Evolutionary conservation across 371 early-diverging fungal genomes (phyloP).

Genomic region (Choanephora cucurbitarum): DNA sequence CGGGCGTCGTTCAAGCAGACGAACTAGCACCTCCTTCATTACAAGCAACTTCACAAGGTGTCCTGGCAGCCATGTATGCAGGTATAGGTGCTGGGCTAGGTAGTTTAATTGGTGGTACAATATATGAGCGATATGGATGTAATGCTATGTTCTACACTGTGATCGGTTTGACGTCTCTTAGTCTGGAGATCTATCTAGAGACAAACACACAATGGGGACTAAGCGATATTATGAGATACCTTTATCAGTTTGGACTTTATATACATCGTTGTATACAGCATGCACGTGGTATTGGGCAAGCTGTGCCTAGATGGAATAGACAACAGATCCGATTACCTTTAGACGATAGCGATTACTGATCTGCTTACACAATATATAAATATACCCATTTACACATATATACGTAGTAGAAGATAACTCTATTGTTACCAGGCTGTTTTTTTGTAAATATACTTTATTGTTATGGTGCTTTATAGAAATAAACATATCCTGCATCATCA

Average conservation of each 20-base stretch:
- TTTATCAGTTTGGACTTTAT: constrained; percentile 24
- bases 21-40: constrained; percentile 52
- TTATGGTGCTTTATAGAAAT: constrained; percentile 49
- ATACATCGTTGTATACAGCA: constrained; percentile 39
- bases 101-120: constrained; percentile 47
- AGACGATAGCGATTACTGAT: too few relatives aligned
- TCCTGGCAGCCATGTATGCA: constrained; percentile 57
- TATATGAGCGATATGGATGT: constrained; percentile 47
- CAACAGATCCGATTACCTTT: constrained; percentile 41
- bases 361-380: too few relatives aligned
- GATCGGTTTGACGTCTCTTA: constrained; percentile 37
- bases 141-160: constrained; percentile 51
- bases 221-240: constrained; percentile 34
- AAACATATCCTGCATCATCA: constrained; percentile 68
- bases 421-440: too few relatives aligned
- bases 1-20: constrained; percentile 57
- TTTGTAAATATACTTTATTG: constrained; percentile 1
- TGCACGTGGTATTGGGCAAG: constrained; percentile 41
- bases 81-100: constrained; percentile 54
- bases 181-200: constrained; percentile 49
- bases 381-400: too few relatives aligned
- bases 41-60: constrained; percentile 58
- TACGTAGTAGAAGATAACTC: too few relatives aligned
- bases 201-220: constrained; percentile 50
- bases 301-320: constrained; percentile 57